phyloP scores from a whole-genome alignment of 306 rosid species.

The Erythrophleum fordii region DNA sequence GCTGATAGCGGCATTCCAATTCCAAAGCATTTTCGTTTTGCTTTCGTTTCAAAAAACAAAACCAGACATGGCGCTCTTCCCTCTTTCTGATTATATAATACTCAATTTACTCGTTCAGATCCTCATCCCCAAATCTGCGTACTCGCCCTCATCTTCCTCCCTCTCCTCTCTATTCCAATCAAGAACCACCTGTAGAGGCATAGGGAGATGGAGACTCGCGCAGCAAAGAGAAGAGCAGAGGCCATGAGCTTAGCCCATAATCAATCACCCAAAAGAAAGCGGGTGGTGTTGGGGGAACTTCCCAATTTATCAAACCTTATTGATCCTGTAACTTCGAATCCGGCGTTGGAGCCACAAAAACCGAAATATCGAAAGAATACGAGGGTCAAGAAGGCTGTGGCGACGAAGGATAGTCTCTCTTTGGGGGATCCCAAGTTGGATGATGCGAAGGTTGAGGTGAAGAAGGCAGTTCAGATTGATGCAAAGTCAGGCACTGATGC shows the following conservation, averaged over 20 bases:
- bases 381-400: conserved; percentile 24
- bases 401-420: neutral
- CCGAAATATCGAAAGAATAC: conserved; percentile 25
- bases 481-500: neutral
- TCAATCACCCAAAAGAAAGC: conserved; percentile 46
- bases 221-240: conserved; percentile 51
- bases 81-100: neutral
- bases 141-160: neutral
- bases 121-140: neutral
- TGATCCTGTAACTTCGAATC: neutral
- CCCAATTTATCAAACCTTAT: conserved; percentile 42
- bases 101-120: neutral
- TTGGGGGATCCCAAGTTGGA: conserved; percentile 1
- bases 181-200: neutral
- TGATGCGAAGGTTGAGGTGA: neutral
- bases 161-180: neutral
- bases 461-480: neutral
- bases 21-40: conserved; percentile 1
- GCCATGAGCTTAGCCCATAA: conserved; percentile 26
- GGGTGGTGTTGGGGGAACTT: conserved; percentile 66
- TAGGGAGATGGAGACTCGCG: conserved; percentile 55
- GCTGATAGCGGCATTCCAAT: neutral
- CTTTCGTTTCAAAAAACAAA: conserved; percentile 10
- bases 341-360: conserved; percentile 26
- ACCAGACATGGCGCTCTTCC: conserved; percentile 18